These are phyloP conservation scores for Colletotrichum ledebouriae DNA, from an alignment of 2,329 filamentous ascomycete species.

Conservation along the genomic window DNA sequence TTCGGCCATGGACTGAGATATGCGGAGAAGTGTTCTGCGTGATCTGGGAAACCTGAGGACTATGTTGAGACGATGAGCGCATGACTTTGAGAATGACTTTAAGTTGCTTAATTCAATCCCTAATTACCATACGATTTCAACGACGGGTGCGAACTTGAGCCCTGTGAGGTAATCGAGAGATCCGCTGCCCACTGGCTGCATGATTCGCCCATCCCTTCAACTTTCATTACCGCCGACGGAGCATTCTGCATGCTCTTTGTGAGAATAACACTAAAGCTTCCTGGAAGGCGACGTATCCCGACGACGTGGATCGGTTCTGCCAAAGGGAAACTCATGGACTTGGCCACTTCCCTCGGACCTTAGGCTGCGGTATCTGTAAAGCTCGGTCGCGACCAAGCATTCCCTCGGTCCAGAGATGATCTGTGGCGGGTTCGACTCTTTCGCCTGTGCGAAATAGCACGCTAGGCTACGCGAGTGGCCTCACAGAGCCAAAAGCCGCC, in stretches of 20 bases:
- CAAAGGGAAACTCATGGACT: conserved; percentile 56
- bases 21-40: conserved; percentile 12
- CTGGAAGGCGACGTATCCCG: conserved; percentile 51
- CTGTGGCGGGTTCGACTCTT: conserved; percentile 52
- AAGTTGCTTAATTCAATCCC: too few species aligned
- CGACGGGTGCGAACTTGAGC: too few species aligned
- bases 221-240: conserved; percentile 66
- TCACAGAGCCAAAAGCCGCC: conserved; percentile 46
- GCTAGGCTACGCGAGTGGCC: conserved; percentile 55
- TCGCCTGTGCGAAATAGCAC: conserved; percentile 51
- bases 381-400: conserved; percentile 50
- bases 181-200: conserved; percentile 58
- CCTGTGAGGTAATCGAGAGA: conserved; percentile 53
- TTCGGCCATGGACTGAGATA: conserved; percentile 49
- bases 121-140: too few species aligned
- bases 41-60: too few species aligned
- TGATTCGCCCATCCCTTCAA: conserved; percentile 51
- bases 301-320: conserved; percentile 52
- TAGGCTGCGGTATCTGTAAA: conserved; percentile 55
- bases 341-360: conserved; percentile 56
- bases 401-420: conserved; percentile 54
- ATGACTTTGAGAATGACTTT: too few species aligned
- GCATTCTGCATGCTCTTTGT: conserved; percentile 53
- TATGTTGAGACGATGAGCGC: too few species aligned
- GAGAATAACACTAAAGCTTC: conserved; percentile 36